Conservation (phyloP, 768 basidiomycete species). For the Mycena latifolia region DNA sequence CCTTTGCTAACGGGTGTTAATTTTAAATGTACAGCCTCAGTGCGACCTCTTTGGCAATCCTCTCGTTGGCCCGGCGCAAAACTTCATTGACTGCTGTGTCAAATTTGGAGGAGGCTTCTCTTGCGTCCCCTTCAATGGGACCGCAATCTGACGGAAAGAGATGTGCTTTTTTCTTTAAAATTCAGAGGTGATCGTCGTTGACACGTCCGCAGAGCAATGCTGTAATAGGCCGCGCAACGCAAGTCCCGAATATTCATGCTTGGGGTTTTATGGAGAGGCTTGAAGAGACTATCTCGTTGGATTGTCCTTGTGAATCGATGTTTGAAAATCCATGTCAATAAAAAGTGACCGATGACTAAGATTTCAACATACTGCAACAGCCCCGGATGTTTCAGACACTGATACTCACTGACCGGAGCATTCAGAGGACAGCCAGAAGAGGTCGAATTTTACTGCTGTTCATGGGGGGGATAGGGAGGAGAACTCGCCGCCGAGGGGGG, state of each 20-base stretch:
- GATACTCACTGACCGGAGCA: no score
- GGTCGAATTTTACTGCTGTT: no score
- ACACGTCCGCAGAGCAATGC: conserved; percentile 7
- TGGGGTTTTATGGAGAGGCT: conserved; percentile 14
- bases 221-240: conserved; percentile 6
- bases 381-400: no score
- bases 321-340: conserved; percentile 9
- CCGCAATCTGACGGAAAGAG: conserved; percentile 9
- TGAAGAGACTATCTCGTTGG: conserved; percentile 11
- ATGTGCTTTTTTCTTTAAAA: conserved; percentile 4
- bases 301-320: conserved; percentile 1
- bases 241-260: conserved; percentile 4
- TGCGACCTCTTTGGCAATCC: conserved; percentile 8
- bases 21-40: conserved; percentile 17
- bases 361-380: conserved; percentile 9
- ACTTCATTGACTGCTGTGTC: conserved; percentile 10
- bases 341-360: conserved; percentile 9
- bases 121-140: conserved; percentile 10
- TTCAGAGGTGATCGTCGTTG: conserved; percentile 2
- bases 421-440: no score
- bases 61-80: conserved; percentile 16
- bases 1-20: conserved; percentile 8
- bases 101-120: conserved; percentile 5
- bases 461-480: no score
- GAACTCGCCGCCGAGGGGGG: no score